Evolutionary conservation across 2,329 filamentous ascomycete species (phyloP).

Genomic region (Aspergillus aculeatus): DNA sequence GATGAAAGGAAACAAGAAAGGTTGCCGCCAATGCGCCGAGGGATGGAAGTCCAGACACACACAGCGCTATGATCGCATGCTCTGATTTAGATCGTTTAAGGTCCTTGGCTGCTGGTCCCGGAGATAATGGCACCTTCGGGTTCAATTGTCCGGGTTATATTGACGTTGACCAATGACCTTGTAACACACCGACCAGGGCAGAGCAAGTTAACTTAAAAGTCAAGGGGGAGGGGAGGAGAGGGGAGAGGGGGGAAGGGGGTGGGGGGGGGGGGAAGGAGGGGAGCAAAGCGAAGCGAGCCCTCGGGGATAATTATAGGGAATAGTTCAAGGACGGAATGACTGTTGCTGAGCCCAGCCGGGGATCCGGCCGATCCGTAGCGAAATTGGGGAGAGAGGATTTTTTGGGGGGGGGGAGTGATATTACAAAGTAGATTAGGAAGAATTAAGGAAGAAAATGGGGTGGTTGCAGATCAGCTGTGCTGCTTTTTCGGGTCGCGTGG

Average conservation of each 20-base stretch:
- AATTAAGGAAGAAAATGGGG: not conserved
- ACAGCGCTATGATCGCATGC: not conserved
- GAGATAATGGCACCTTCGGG: not conserved
- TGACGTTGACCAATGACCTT: not conserved
- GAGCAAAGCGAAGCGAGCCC: not conserved
- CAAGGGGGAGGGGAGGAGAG: not conserved
- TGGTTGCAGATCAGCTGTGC: no score
- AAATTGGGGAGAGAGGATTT: not conserved
- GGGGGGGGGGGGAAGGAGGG: not conserved
- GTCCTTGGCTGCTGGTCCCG: not conserved
- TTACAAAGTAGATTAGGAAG: not conserved
- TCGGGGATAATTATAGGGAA: not conserved
- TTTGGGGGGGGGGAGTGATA: not conserved
- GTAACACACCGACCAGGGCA: not conserved
- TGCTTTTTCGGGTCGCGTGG: no score
- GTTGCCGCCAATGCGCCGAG: not conserved
- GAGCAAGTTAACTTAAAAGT: not conserved
- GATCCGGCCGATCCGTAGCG: slow-evolving; percentile 9
- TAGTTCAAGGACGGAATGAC: not conserved
- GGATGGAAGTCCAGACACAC: not conserved
- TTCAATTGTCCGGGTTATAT: not conserved
- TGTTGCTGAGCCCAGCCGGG: not conserved
- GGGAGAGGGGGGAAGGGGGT: not conserved
- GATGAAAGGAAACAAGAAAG: not conserved
- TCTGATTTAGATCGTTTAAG: not conserved